A percentile compares a stretch with the other conserved stretches of the same genome.
phyloP scores from a whole-genome alignment of 139 green algal species.

The Auxenochlorella pyrenoidosa region DNA sequence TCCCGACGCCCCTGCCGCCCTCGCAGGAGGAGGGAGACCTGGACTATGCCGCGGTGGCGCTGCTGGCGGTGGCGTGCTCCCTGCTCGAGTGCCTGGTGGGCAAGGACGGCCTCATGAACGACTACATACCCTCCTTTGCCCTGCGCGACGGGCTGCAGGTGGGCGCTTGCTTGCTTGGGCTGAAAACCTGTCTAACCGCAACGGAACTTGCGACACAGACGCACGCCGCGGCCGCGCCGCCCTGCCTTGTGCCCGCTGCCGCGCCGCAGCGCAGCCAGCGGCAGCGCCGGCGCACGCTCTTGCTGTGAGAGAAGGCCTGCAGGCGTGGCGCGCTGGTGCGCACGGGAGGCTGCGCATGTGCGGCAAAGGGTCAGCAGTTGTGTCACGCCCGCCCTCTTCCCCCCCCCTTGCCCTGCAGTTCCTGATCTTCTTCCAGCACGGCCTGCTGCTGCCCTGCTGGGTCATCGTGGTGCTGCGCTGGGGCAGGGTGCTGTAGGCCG shows the following conservation, averaged over 20 bases:
- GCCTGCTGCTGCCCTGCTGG: conserved; percentile 20
- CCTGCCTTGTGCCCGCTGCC: not conserved
- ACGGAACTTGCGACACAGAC: too few species aligned
- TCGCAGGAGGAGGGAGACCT: conserved; percentile 27
- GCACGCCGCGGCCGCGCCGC: too few species aligned
- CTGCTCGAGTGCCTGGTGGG: conserved; percentile 37
- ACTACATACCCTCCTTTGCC: conserved; percentile 5
- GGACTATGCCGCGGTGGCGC: conserved; percentile 22
- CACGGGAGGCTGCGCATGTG: too few species aligned
- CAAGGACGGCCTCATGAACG: conserved; percentile 20
- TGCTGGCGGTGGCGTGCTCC: conserved; percentile 11
- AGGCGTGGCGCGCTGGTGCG: too few species aligned
- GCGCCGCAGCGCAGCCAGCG: too few species aligned
- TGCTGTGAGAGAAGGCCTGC: too few species aligned
- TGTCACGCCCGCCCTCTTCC: not conserved
- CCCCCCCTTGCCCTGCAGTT: not conserved
- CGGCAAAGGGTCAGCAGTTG: too few species aligned
- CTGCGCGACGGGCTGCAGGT: conserved; percentile 15
- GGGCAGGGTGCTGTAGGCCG: conserved; percentile 10
- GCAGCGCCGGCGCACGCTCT: too few species aligned
- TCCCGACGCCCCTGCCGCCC: too few species aligned
- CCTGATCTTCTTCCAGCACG: conserved; percentile 33
- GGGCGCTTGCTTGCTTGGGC: not conserved
- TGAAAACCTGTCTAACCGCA: not conserved
- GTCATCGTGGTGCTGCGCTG: conserved; percentile 34